Evolutionary conservation across 768 basidiomycete species (phyloP).

Genomic region (Lactifluus hygrophoroides): DNA sequence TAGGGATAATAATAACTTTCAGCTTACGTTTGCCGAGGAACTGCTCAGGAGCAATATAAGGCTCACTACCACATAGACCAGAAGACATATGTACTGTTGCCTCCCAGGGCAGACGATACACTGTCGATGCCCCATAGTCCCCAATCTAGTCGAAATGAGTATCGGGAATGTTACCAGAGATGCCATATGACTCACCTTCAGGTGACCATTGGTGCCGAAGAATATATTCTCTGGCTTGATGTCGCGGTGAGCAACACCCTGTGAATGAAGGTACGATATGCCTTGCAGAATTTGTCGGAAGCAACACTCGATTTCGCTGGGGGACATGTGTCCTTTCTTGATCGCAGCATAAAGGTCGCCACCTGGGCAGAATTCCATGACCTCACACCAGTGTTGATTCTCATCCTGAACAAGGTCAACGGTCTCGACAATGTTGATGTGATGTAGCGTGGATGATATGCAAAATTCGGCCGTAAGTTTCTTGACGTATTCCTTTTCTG

Average conservation of each 20-base stretch:
- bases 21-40: constrained; percentile 92
- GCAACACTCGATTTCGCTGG: constrained; percentile 91
- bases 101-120: constrained; percentile 98
- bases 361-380: constrained; percentile 99
- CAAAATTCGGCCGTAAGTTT: constrained; percentile 99
- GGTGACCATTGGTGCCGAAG: constrained; percentile 83
- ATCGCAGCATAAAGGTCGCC: constrained; percentile 98
- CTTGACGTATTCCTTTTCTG: constrained; percentile 99
- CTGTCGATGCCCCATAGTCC: constrained; percentile 98
- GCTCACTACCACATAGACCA: constrained; percentile 94
- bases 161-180: constrained; percentile 10
- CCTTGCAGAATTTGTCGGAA: constrained; percentile 94
- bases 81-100: constrained; percentile 94
- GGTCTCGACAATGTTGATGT: constrained; percentile 93
- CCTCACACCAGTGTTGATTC: constrained; percentile 94
- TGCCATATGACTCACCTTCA: constrained; percentile 57
- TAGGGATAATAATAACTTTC: constrained; percentile 25
- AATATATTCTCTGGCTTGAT: constrained; percentile 98
- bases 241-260: constrained; percentile 96
- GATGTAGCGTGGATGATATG: constrained; percentile 92
- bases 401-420: constrained; percentile 99
- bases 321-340: constrained; percentile 91
- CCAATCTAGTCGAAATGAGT: constrained; percentile 59
- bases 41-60: constrained; percentile 98
- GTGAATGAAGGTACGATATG: constrained; percentile 84